Evolutionary conservation across 805 yeast genomes (phyloP).

Genomic region (Zygosaccharomyces rouxii): DNA sequence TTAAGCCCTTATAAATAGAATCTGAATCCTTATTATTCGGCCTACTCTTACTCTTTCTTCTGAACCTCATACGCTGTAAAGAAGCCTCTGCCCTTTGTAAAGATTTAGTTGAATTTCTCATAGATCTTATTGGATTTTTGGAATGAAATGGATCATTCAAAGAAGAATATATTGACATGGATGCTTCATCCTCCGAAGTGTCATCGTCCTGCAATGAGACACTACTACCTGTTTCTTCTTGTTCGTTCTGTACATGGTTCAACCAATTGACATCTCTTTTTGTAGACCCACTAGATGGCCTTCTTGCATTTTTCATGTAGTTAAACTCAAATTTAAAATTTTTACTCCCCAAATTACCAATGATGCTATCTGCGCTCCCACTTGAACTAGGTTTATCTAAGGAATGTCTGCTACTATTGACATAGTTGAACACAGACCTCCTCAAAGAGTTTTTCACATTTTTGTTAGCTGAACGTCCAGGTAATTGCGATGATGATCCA

Average conservation of each 20-base stretch:
- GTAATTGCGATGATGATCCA: slow-evolving; percentile 9
- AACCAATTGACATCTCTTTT: slow-evolving; percentile 4
- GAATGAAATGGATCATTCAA: slow-evolving; percentile 38
- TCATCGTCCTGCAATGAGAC: slow-evolving; percentile 21
- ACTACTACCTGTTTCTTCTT: slow-evolving; percentile 7
- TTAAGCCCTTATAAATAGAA: slow-evolving; percentile 21
- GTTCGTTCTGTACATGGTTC: slow-evolving; percentile 1
- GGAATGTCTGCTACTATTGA: slow-evolving; percentile 14
- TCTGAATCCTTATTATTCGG: slow-evolving; percentile 33
- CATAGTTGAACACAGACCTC: slow-evolving; percentile 29
- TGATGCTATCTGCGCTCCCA: slow-evolving; percentile 18
- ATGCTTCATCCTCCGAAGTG: slow-evolving; percentile 55
- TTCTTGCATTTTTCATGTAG: slow-evolving; percentile 16
- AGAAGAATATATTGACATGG: slow-evolving; percentile 62
- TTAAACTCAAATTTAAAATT: slow-evolving; percentile 35
- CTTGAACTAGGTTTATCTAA: slow-evolving; percentile 11
- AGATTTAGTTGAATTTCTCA: slow-evolving; percentile 43
- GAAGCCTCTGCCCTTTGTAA: slow-evolving; percentile 65
- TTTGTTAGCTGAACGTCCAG: slow-evolving; percentile 7
- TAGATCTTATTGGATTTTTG: slow-evolving; percentile 34
- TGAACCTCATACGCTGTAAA: slow-evolving; percentile 52
- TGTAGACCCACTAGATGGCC: slow-evolving; percentile 7
- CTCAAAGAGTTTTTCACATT: slow-evolving; percentile 20
- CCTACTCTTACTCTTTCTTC: slow-evolving; percentile 50
- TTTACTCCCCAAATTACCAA: slow-evolving; percentile 27